These are phyloP conservation scores for Eutypa lata DNA, from an alignment of 2,329 filamentous ascomycete genomes.

Conservation along the genomic window DNA sequence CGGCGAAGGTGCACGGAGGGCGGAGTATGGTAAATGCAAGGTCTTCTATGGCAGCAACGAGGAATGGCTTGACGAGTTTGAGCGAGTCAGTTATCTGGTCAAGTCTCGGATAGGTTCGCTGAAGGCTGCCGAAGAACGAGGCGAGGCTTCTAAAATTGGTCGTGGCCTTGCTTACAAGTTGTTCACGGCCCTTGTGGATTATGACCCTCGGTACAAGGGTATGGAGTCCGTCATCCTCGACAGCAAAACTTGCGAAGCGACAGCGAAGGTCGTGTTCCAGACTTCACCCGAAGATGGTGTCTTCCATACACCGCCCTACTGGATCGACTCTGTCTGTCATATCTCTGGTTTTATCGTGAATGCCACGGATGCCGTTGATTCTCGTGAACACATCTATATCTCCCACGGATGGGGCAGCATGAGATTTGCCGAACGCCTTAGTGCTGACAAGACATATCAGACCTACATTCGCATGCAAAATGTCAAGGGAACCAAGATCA, in stretches of 20 bases:
- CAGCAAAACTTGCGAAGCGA: constrained; percentile 49
- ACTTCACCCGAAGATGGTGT: constrained; percentile 44
- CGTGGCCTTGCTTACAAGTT: constrained; percentile 77
- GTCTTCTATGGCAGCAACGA: constrained; percentile 60
- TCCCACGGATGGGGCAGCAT: constrained; percentile 58
- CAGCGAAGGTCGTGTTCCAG: constrained; percentile 51
- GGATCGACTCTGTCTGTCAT: constrained; percentile 57
- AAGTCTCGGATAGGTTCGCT: constrained; percentile 58
- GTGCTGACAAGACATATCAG: constrained; percentile 46
- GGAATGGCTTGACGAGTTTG: constrained; percentile 63
- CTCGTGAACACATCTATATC: constrained; percentile 54
- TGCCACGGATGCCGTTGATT: constrained; percentile 53
- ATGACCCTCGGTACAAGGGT: constrained; percentile 50
- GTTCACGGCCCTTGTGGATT: constrained; percentile 55
- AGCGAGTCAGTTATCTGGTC: constrained; percentile 67
- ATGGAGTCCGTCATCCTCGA: constrained; percentile 58
- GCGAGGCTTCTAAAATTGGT: constrained; percentile 68
- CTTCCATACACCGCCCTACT: constrained; percentile 56
- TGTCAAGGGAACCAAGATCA: constrained; percentile 47
- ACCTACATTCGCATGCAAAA: constrained; percentile 59
- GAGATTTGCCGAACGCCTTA: constrained; percentile 45
- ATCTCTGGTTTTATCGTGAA: constrained; percentile 62
- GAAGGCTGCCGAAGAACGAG: constrained; percentile 58
- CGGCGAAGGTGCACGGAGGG: constrained; percentile 55
- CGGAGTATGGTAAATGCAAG: constrained; percentile 60